Evolutionary conservation across 2,329 filamentous ascomycete genomes (phyloP).

Genomic region (Trichophyton mentagrophytes): DNA sequence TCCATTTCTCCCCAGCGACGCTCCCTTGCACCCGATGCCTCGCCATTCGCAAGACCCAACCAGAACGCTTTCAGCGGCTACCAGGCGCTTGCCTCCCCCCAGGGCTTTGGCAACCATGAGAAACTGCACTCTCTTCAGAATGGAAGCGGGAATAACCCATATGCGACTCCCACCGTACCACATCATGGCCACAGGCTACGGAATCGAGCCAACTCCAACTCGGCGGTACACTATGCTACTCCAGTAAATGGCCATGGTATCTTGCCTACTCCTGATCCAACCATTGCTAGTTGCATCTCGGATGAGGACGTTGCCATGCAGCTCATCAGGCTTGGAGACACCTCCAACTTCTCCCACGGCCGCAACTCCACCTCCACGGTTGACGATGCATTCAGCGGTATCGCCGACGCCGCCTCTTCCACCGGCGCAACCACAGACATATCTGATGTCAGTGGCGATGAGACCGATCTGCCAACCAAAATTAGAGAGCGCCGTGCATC

Average conservation of each 20-base stretch:
- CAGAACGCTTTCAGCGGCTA: constrained; percentile 71
- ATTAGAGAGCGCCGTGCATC: constrained; percentile 17
- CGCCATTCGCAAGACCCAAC: constrained; percentile 58
- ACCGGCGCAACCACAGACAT: constrained; percentile 72
- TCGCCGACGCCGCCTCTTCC: constrained; percentile 71
- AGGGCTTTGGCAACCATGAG: constrained; percentile 52
- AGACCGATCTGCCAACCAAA: constrained; percentile 30
- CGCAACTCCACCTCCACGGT: constrained; percentile 86
- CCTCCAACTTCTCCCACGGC: constrained; percentile 84
- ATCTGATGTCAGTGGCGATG: constrained; percentile 49
- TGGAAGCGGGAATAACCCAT: constrained; percentile 32
- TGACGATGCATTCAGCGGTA: constrained; percentile 85
- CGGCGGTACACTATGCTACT: constrained; percentile 28
- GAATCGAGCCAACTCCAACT: constrained; percentile 47
- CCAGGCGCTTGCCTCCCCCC: constrained; percentile 69
- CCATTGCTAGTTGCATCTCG: constrained; percentile 89
- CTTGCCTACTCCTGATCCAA: constrained; percentile 90
- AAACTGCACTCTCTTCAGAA: constrained; percentile 26
- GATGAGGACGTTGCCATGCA: constrained; percentile 97
- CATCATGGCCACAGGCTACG: constrained; percentile 53
- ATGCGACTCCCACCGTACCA: constrained; percentile 46
- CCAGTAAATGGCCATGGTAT: constrained; percentile 42
- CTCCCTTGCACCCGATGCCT: constrained; percentile 58
- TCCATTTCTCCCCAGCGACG: constrained; percentile 86
- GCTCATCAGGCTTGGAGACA: constrained; percentile 88